phyloP scores from a whole-genome alignment of 164 flowering plant genomes.

The Sedum album region DNA sequence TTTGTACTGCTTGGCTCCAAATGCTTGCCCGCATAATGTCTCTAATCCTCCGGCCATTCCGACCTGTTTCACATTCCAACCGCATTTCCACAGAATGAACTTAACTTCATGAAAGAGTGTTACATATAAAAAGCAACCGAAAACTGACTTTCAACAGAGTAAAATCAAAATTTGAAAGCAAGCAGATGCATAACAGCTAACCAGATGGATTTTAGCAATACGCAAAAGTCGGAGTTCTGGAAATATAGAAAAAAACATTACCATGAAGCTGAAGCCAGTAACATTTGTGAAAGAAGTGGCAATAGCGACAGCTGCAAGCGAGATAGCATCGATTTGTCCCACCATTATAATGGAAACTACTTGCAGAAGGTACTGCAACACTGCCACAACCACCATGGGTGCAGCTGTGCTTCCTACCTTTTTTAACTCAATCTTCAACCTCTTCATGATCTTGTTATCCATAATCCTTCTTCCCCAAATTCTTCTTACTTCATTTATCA shows the following conservation, averaged over 20 bases:
- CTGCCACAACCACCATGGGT: constrained; percentile 25
- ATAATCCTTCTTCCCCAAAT: not conserved
- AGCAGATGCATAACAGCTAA: too few species aligned
- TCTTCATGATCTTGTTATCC: not conserved
- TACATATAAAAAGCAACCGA: not conserved
- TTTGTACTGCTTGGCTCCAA: constrained; percentile 48
- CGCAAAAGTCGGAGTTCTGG: too few species aligned
- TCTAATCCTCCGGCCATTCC: constrained; percentile 65
- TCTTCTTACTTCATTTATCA: not conserved
- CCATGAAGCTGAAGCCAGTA: constrained; percentile 33
- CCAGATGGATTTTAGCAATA: too few species aligned
- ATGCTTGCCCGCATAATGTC: constrained; percentile 60
- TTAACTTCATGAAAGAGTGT: too few species aligned
- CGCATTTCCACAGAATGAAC: not conserved
- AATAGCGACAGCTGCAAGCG: constrained; percentile 25
- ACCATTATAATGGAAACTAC: constrained; percentile 29
- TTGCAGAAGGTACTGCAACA: constrained; percentile 23
- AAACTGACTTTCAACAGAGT: too few species aligned
- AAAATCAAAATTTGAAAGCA: too few species aligned
- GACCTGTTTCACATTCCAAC: constrained; percentile 20
- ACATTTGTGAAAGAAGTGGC: constrained; percentile 29
- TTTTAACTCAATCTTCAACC: constrained; percentile 18
- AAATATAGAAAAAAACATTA: constrained; percentile 12
- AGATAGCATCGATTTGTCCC: constrained; percentile 33
- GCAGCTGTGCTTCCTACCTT: constrained; percentile 22